phyloP scores from a whole-genome alignment of 2,329 filamentous ascomycete species.

The Sporothrix sp. region DNA sequence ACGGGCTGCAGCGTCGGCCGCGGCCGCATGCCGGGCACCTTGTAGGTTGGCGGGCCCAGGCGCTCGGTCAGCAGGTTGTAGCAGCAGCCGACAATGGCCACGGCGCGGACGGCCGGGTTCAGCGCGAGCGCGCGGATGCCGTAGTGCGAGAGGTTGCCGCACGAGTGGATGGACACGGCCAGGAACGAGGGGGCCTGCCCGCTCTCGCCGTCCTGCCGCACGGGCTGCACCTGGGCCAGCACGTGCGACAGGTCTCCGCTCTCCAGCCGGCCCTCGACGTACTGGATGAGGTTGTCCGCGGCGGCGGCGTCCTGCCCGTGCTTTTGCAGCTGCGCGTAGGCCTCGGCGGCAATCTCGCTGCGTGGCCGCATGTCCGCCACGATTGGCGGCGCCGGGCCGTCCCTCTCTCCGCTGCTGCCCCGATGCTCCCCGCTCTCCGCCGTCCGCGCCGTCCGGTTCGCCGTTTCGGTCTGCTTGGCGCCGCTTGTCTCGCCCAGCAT shows the following conservation, averaged over 20 bases:
- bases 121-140: constrained; percentile 77
- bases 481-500: constrained; percentile 35
- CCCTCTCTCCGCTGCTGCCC: too few relatives aligned
- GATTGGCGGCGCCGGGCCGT: too few relatives aligned
- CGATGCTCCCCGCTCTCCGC: constrained; percentile 19
- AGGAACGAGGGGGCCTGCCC: constrained; percentile 44
- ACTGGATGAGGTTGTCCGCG: constrained; percentile 63
- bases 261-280: constrained; percentile 64
- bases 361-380: constrained; percentile 14
- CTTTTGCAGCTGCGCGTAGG: constrained; percentile 1
- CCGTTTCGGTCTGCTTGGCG: constrained; percentile 33
- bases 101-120: constrained; percentile 76
- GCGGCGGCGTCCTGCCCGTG: constrained; percentile 38
- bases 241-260: constrained; percentile 62
- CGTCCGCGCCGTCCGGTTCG: constrained; percentile 27
- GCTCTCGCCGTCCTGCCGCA: constrained; percentile 35
- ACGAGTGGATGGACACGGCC: constrained; percentile 93
- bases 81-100: constrained; percentile 95
- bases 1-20: constrained; percentile 58
- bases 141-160: constrained; percentile 93
- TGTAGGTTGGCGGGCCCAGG: constrained; percentile 77
- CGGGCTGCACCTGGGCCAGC: constrained; percentile 52
- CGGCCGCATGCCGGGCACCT: constrained; percentile 55
- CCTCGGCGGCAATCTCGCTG: constrained; percentile 10
- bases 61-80: constrained; percentile 94